These are phyloP conservation scores for Spongiforma sp. DNA, from an alignment of 1,284 basidiomycete genomes.

Conservation along the genomic window DNA sequence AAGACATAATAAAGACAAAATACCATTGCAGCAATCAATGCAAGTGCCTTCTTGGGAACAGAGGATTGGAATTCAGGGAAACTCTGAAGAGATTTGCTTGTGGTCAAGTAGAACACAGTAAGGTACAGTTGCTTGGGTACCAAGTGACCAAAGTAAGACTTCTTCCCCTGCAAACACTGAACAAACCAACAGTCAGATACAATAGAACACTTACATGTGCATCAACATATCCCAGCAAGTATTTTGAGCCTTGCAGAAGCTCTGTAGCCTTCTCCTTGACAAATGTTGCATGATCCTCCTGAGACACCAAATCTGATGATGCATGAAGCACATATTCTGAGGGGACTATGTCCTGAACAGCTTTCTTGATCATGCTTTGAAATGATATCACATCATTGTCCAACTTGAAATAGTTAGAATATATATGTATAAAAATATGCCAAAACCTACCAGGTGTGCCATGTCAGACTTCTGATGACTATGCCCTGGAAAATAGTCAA, in stretches of 20 bases:
- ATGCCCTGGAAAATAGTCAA: not conserved
- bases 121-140: not conserved
- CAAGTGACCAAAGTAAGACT: not conserved
- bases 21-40: not conserved
- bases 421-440: not conserved
- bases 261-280: not conserved
- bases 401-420: not conserved
- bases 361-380: constrained; percentile 3
- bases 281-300: not conserved
- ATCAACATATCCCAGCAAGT: not conserved
- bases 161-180: not conserved
- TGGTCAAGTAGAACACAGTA: not conserved
- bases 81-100: not conserved
- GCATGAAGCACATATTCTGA: not conserved
- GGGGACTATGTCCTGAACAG: not conserved
- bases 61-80: constrained; percentile 1
- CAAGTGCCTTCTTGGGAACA: not conserved
- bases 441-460: not conserved
- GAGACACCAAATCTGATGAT: not conserved
- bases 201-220: not conserved
- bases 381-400: constrained; percentile 2
- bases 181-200: not conserved
- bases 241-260: not conserved
- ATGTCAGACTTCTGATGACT: not conserved
- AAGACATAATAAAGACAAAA: not conserved